Evolutionary conservation across 495 filamentous ascomycete genomes (phyloP), one percentile per base, ranked within the genome.

Genomic region (Neurospora sublineolata): DNA sequence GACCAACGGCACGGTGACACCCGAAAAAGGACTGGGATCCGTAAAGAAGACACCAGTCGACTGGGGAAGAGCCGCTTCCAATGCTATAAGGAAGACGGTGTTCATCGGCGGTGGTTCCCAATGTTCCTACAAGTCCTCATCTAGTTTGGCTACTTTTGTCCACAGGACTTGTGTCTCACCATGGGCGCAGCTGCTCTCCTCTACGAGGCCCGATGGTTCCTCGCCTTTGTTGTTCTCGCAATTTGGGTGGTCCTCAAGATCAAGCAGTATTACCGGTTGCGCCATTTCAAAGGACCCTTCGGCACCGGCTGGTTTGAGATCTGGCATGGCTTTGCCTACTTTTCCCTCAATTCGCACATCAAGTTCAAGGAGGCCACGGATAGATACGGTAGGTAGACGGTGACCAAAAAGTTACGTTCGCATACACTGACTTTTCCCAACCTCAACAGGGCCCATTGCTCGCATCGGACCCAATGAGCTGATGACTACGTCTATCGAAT

Each of bases 391-490:
- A 37, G 4, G 72, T 72, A 23, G 44, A 36, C 36, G 18, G n/a
- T n/a, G n/a, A n/a, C n/a, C n/a, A n/a, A n/a, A n/a, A n/a, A n/a
- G n/a, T n/a, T n/a, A n/a, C 20, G 10, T 58, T 12, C 14, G 52
- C 52, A 60, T 33, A 60, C 27, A 68, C 10, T 41, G 23, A 60
- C 52, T 16, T n/a, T 69, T 4, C 39, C 18, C 30, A 33, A 40
- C 8, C 30, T 37, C 16, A 16, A 60, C 20, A 83, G 80, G 81
- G 3, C 71, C 80, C 6, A 68, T 83, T 10, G 78, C 77, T 7
- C 79, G 82, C 12, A 80, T 83, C 46, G 81, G 80, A 14, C 83
- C 83, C 12, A 83, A 83, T 58, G 73, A 79, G 68, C 72, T 85
- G 67, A 58, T 86, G n/a, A 81, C 81, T 23, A 76, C 75, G 30